Evolutionary conservation across 2,329 filamentous ascomycete genomes (phyloP).

Genomic region (Curvularia sp.): DNA sequence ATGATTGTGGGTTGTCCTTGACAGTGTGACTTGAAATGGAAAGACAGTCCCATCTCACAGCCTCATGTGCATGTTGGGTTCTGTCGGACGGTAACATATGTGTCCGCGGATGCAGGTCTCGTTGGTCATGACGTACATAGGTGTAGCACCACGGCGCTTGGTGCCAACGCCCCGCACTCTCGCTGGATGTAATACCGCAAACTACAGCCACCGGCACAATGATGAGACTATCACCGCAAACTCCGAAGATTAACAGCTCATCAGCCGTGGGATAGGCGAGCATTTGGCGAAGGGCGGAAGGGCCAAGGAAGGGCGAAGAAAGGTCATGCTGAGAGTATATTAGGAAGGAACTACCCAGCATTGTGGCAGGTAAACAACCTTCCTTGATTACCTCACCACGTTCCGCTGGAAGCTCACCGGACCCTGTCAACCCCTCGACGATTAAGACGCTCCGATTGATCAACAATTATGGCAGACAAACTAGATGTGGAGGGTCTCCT

Average conservation of each 20-base stretch:
- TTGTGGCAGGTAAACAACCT: not conserved
- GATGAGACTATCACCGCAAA: conserved; percentile 42
- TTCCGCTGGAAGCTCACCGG: conserved; percentile 2
- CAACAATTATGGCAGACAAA: conserved; percentile 40
- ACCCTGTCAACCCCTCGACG: conserved; percentile 1
- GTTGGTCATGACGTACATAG: conserved; percentile 22
- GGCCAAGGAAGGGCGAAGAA: conserved; percentile 9
- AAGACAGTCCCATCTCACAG: not conserved
- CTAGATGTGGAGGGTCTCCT: conserved; percentile 45
- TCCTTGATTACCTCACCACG: conserved; percentile 4
- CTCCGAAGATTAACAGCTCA: conserved; percentile 29
- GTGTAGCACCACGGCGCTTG: conserved; percentile 16
- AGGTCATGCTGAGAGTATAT: conserved; percentile 21
- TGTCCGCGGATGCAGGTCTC: conserved; percentile 13
- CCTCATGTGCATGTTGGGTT: not conserved
- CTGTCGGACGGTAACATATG: not conserved
- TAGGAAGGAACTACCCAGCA: not conserved
- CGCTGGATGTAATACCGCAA: not conserved
- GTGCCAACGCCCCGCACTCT: conserved; percentile 30
- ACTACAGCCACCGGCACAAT: conserved; percentile 27
- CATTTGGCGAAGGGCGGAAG: conserved; percentile 1
- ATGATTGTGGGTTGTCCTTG: not conserved
- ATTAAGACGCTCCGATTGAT: not conserved
- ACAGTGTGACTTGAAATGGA: not conserved
- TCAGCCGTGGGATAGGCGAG: conserved; percentile 13